Evolutionary conservation across 2,329 filamentous ascomycete genomes (phyloP).

Genomic region (Fusarium guadeloupense): DNA sequence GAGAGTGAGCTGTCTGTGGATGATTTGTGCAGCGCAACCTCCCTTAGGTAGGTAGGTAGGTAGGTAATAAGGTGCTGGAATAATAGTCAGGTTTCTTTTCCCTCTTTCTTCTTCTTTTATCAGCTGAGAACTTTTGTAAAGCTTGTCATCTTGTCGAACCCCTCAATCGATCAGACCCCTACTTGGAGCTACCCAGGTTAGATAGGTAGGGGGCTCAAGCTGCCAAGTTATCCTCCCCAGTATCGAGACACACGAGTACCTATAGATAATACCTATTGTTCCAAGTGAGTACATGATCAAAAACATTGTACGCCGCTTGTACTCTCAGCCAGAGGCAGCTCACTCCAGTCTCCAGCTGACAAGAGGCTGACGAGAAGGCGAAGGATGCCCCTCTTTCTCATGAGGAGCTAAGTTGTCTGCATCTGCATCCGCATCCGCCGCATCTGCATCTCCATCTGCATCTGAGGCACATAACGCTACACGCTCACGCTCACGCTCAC

Average conservation of each 20-base stretch:
- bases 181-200: neutral
- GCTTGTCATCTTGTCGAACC: conserved; percentile 23
- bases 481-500: no score
- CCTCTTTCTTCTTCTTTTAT: conserved; percentile 26
- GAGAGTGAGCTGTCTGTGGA: conserved; percentile 30
- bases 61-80: conserved; percentile 9
- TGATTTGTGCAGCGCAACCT: conserved; percentile 34
- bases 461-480: no score
- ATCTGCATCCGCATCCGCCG: no score
- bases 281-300: conserved; percentile 28
- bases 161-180: conserved; percentile 21
- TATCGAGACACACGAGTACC: neutral
- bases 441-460: no score
- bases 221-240: conserved; percentile 4
- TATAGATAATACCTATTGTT: conserved; percentile 2
- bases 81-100: conserved; percentile 23
- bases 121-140: conserved; percentile 28
- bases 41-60: neutral
- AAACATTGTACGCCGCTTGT: conserved; percentile 20
- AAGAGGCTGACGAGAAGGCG: conserved; percentile 42
- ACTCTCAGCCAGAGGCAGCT: conserved; percentile 18
- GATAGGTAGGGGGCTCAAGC: conserved; percentile 4
- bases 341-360: conserved; percentile 13
- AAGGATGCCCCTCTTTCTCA: conserved; percentile 40
- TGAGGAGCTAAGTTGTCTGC: no score